These are phyloP conservation scores for Fusarium fracticaudum DNA, from an alignment of 2,329 filamentous ascomycete genomes.

Conservation along the genomic window DNA sequence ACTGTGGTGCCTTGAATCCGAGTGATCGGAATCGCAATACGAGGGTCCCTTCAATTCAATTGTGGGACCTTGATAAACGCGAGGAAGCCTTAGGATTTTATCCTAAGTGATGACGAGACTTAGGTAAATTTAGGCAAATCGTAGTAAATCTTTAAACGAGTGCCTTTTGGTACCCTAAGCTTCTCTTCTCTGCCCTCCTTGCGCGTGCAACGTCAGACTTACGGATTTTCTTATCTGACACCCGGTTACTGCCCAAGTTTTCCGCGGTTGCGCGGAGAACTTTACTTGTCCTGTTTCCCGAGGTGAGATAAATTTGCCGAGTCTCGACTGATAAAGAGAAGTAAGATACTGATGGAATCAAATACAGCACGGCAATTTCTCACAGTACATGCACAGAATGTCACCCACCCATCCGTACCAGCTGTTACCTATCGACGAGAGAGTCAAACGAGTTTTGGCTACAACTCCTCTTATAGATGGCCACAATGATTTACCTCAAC, in stretches of 20 bases:
- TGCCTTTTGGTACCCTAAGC: no score
- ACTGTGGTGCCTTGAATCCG: background rate
- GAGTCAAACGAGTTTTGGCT: background rate
- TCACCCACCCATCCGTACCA: background rate
- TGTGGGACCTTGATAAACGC: background rate
- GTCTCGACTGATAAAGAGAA: background rate
- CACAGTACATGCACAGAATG: background rate
- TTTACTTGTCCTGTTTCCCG: background rate
- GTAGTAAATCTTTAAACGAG: no score
- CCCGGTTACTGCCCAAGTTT: background rate
- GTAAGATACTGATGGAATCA: background rate
- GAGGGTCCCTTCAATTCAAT: no score
- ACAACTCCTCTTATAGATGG: background rate
- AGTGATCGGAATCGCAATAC: no score
- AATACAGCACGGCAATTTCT: fast-evolving
- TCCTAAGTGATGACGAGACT: background rate
- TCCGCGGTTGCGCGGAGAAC: conserved; percentile 5
- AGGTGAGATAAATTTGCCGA: no score
- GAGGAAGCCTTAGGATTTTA: background rate
- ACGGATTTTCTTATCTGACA: no score
- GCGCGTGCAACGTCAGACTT: no score
- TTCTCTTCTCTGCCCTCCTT: no score
- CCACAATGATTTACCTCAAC: background rate
- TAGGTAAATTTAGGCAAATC: no score
- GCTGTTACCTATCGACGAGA: background rate